These are phyloP conservation scores for Teunomyces gatunensis DNA, from an alignment of 805 yeast genomes.

Conservation along the genomic window DNA sequence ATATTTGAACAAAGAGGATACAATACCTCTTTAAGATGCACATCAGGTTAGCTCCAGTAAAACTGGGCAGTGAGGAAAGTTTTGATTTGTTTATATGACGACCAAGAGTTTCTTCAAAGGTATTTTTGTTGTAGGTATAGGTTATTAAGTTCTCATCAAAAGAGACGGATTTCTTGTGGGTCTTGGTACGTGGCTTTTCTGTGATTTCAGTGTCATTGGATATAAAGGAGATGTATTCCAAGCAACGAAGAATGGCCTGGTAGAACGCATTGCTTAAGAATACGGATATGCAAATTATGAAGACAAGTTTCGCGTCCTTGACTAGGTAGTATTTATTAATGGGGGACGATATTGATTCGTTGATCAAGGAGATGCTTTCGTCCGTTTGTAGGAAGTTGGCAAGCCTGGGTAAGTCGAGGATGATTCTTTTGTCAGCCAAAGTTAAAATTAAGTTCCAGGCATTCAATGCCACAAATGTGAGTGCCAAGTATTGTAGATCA, in stretches of 20 bases:
- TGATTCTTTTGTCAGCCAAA: not conserved
- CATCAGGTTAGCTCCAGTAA: not conserved
- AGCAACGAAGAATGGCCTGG: slow-evolving; percentile 10
- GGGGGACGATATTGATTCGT: slow-evolving; percentile 1
- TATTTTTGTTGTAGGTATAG: slow-evolving; percentile 11
- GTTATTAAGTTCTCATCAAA: slow-evolving; percentile 16
- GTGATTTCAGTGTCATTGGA: slow-evolving; percentile 6
- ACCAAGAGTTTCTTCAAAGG: not conserved
- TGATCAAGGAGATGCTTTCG: slow-evolving; percentile 2
- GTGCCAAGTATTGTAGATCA: slow-evolving; percentile 4
- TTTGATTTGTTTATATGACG: not conserved
- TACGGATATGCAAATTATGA: slow-evolving; percentile 11
- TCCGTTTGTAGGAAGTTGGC: not conserved
- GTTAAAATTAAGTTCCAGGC: slow-evolving; percentile 5
- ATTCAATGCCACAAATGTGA: slow-evolving; percentile 1
- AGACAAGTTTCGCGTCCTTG: slow-evolving; percentile 12
- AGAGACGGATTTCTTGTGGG: slow-evolving; percentile 16
- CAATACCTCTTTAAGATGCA: slow-evolving; percentile 3
- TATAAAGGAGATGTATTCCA: slow-evolving; percentile 16
- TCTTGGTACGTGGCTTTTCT: slow-evolving; percentile 3
- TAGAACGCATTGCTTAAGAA: slow-evolving; percentile 10
- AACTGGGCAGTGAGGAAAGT: slow-evolving; percentile 1
- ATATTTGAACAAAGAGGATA: not conserved
- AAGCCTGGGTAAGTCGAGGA: slow-evolving; percentile 4
- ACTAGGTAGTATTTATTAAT: slow-evolving; percentile 8